Evolutionary conservation across 345 rosid genomes (phyloP).

Genomic region (Excoecaria cochinchinensis): DNA sequence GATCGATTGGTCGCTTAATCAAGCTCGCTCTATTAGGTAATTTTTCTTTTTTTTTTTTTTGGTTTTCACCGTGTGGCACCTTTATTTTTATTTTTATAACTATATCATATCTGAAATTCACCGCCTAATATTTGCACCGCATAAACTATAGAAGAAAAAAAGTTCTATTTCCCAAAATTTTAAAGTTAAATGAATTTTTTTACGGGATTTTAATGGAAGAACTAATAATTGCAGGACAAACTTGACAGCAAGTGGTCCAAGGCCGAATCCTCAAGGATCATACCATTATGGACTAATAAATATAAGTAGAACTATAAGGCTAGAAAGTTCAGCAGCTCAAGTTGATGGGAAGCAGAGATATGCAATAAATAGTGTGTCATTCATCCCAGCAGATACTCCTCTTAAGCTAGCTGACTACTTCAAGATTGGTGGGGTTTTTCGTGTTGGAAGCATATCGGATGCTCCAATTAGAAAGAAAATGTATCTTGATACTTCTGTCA

Average conservation of each 20-base stretch:
- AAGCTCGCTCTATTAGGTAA: constrained; percentile 87
- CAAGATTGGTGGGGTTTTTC: constrained; percentile 59
- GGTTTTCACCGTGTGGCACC: too few relatives aligned
- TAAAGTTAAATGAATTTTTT: too few relatives aligned
- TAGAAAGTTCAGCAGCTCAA: constrained; percentile 69
- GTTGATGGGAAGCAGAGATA: constrained; percentile 87
- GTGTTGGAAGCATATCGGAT: constrained; percentile 61
- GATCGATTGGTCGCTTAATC: constrained; percentile 61
- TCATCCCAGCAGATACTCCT: constrained; percentile 50
- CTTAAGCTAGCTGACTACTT: constrained; percentile 73
- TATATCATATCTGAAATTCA: too few relatives aligned
- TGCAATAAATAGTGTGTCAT: constrained; percentile 72
- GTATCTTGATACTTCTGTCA: constrained; percentile 65
- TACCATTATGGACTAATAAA: constrained; percentile 91
- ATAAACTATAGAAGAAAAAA: too few relatives aligned
- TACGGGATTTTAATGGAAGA: too few relatives aligned
- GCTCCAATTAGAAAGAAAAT: constrained; percentile 36
- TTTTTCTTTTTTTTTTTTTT: too few relatives aligned
- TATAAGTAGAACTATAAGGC: constrained; percentile 61
- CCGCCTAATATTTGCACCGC: too few relatives aligned
- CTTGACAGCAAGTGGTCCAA: constrained; percentile 89
- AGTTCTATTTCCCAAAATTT: too few relatives aligned
- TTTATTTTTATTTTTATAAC: too few relatives aligned
- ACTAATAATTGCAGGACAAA: constrained; percentile 56
- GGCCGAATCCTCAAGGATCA: constrained; percentile 98